phyloP scores from a whole-genome alignment of 1,284 basidiomycete species.

The Ceratobasidium theobromae region DNA sequence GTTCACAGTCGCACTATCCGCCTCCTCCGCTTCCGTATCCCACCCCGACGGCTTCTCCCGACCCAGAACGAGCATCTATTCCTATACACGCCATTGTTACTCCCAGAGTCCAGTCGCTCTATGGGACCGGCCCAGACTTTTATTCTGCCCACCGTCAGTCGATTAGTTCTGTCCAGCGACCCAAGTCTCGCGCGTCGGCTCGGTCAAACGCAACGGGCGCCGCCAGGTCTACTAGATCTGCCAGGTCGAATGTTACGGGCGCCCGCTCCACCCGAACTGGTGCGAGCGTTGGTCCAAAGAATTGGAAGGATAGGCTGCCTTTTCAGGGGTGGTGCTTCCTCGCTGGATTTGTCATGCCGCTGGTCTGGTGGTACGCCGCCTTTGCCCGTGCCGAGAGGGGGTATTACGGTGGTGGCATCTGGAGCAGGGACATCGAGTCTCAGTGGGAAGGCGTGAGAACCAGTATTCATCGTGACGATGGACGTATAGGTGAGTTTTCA shows the following conservation, averaged over 20 bases:
- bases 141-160: neutral
- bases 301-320: constrained; percentile 21
- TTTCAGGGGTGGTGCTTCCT: constrained; percentile 37
- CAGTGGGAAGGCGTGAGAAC: constrained; percentile 25
- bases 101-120: constrained; percentile 32
- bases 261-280: constrained; percentile 9
- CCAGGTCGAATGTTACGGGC: constrained; percentile 13
- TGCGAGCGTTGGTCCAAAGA: neutral
- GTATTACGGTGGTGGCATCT: constrained; percentile 21
- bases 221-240: no score
- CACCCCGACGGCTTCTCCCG: neutral
- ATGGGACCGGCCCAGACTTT: neutral
- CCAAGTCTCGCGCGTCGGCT: constrained; percentile 14
- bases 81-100: constrained; percentile 34
- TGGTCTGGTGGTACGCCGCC: constrained; percentile 35
- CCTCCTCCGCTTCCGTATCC: constrained; percentile 3
- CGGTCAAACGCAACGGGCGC: constrained; percentile 13
- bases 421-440: constrained; percentile 22
- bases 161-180: constrained; percentile 1
- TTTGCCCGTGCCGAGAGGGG: constrained; percentile 26
- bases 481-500: constrained; percentile 11
- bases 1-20: neutral
- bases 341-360: constrained; percentile 35
- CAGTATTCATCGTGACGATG: constrained; percentile 15
- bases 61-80: constrained; percentile 28